phyloP scores from a whole-genome alignment of 1,284 basidiomycete genomes.

The Dichomitus squalens region DNA sequence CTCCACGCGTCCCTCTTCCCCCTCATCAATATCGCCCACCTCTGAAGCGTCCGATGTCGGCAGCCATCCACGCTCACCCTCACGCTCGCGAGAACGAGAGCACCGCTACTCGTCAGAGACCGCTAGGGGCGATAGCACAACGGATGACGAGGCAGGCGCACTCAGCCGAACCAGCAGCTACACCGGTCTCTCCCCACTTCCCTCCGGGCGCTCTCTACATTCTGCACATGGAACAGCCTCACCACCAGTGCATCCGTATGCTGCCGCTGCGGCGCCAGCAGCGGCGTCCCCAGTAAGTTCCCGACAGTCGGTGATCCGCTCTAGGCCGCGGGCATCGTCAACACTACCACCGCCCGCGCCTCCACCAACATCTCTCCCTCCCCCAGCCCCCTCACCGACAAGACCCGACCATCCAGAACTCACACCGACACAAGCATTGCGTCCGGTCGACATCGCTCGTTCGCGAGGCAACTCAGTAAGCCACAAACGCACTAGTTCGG shows the following conservation, averaged over 20 bases:
- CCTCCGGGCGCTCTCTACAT: slow-evolving; percentile 10
- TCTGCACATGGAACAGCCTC: slow-evolving; percentile 18
- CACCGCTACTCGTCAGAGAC: slow-evolving; percentile 33
- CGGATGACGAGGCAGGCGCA: slow-evolving; percentile 36
- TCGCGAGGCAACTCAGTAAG: slow-evolving; percentile 50
- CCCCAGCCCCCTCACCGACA: slow-evolving; percentile 53
- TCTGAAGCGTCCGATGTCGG: slow-evolving; percentile 50
- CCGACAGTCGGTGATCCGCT: slow-evolving; percentile 27
- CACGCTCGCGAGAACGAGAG: slow-evolving; percentile 35
- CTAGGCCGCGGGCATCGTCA: slow-evolving; percentile 55
- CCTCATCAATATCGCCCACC: slow-evolving; percentile 53
- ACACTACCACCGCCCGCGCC: slow-evolving; percentile 66
- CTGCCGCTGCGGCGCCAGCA: slow-evolving; percentile 23
- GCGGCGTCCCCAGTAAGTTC: slow-evolving; percentile 20
- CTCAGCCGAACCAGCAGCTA: slow-evolving; percentile 20
- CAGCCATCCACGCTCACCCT: slow-evolving; percentile 38
- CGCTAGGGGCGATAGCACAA: slow-evolving; percentile 22
- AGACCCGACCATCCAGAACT: slow-evolving; percentile 34
- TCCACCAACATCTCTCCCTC: slow-evolving; percentile 63
- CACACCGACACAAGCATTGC: slow-evolving; percentile 24
- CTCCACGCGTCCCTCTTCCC: slow-evolving; percentile 54
- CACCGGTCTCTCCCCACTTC: slow-evolving; percentile 28
- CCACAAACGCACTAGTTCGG: slow-evolving; percentile 60
- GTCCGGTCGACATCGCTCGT: slow-evolving; percentile 40
- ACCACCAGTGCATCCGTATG: slow-evolving; percentile 33